Base-by-base conservation (phyloP, 2,329 filamentous ascomycete species). In the Colletotrichum gloeosporioides region DNA sequence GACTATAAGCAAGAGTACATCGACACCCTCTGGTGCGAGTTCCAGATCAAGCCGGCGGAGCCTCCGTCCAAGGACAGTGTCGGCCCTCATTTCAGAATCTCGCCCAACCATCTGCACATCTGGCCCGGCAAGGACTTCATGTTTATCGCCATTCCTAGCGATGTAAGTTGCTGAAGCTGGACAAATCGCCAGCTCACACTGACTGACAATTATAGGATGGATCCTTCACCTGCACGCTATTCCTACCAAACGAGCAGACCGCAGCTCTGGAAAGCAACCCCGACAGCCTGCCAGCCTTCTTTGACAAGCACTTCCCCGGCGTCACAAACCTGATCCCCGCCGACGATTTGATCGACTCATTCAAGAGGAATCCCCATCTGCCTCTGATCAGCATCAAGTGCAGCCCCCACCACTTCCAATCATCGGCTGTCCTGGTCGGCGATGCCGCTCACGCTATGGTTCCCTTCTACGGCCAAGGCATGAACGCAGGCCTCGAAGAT, bases 361-460 rank as follows among this genome's bases (percentile, higher is more conserved):
- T 98, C 86, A 87, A 89, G 44, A 85, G 88, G 27, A 98, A 98
- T 83, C 96, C 96, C 1, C 97, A 99, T 82, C 91, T 99, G 0
- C 97, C 97, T 0, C 89, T 99, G 8, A 97, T 99, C 83, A 97
- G 92, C 83, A 94, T 99, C 82, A 99, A 98, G 85, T 98, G 96
- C 87, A 91, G 91, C 22, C 97, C 97, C 0, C 95, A 99, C 85
- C 95, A 98, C 86, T 95, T 92, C 86, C 89, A 87, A 66, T 92
- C 92, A 29, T 94, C 93, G 1, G 95, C 91, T 36, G 95, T 98
- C 76, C 95, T 99, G 65, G 83, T 99, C 44, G 97, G 97, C 75
- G 97, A 99, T 83, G 96, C 97, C 9, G 96, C 97, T 0, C 97
- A 99, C 83, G 97, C 98, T 73, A 98, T 99, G 93, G 96, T 99